These are phyloP conservation scores for Pythium rishiriense DNA, from an alignment of 352 stramenopile species.

Conservation along the genomic window DNA sequence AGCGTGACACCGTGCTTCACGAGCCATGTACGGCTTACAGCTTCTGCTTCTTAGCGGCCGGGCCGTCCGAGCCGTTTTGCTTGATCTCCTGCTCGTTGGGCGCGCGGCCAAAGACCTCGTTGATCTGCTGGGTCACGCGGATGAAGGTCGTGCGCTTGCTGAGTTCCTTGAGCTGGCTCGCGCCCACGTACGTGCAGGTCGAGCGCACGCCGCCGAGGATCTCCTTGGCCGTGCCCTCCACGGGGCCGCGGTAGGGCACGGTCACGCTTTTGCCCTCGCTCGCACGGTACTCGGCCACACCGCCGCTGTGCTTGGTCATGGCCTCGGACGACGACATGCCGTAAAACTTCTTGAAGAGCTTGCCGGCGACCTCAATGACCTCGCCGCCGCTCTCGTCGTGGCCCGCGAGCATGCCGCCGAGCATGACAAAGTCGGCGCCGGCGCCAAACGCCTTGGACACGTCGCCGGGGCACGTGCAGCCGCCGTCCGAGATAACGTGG, in stretches of 20 bases:
- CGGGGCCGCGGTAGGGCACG: conserved; percentile 84
- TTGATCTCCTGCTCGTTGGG: conserved; percentile 72
- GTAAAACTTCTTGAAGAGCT: conserved; percentile 91
- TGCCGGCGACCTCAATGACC: conserved; percentile 68
- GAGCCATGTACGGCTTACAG: conserved; percentile 8
- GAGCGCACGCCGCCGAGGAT: conserved; percentile 92
- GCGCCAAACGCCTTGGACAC: conserved; percentile 91
- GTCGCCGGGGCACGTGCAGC: conserved; percentile 89
- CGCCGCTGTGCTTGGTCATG: conserved; percentile 92
- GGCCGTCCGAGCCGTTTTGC: conserved; percentile 36
- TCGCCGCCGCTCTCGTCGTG: conserved; percentile 90
- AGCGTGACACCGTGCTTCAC: no score
- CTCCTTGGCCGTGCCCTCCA: conserved; percentile 81
- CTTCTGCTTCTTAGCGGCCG: conserved; percentile 62
- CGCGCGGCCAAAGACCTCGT: conserved; percentile 88
- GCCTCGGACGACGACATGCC: conserved; percentile 91
- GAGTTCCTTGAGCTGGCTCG: conserved; percentile 87
- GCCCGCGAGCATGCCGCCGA: conserved; percentile 90
- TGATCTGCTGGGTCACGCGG: conserved; percentile 91
- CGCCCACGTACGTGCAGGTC: conserved; percentile 93
- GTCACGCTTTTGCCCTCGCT: conserved; percentile 92
- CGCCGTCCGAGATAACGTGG: conserved; percentile 89
- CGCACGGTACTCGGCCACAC: conserved; percentile 90
- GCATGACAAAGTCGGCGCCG: conserved; percentile 93
- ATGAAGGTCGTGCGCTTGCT: conserved; percentile 95